Conservation (phyloP, 2,329 filamentous ascomycete species). For the Diplodia sapinea region DNA sequence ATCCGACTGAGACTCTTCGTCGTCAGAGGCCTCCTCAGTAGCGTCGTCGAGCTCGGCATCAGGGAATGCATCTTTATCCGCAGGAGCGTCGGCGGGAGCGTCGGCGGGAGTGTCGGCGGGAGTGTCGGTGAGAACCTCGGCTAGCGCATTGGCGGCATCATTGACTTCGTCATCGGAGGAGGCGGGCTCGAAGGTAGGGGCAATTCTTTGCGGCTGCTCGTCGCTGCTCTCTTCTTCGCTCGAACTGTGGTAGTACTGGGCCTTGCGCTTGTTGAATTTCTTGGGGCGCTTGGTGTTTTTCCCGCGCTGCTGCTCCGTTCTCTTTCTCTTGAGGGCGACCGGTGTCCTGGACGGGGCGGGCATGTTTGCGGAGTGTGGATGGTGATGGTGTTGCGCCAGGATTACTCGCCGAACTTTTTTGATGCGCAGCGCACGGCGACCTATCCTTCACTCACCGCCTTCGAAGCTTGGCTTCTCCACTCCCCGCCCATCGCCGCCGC, state of each 20-base stretch:
- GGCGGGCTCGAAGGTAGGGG: constrained; percentile 8
- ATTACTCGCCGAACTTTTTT: constrained; percentile 22
- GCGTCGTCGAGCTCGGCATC: constrained; percentile 36
- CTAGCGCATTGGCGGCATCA: constrained; percentile 34
- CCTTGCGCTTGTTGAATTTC: constrained; percentile 65
- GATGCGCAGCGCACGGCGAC: neutral
- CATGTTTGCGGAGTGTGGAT: constrained; percentile 9
- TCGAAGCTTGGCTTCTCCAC: constrained; percentile 5
- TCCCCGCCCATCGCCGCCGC: constrained; percentile 17
- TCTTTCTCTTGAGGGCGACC: constrained; percentile 59
- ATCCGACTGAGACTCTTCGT: constrained; percentile 44
- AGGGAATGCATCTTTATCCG: constrained; percentile 46
- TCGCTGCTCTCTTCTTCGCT: constrained; percentile 56
- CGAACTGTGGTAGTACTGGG: constrained; percentile 70
- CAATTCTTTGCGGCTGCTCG: constrained; percentile 8
- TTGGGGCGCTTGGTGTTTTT: constrained; percentile 59
- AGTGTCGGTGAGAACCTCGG: no score
- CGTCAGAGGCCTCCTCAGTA: constrained; percentile 46
- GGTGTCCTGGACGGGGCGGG: constrained; percentile 41
- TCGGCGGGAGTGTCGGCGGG: constrained; percentile 31
- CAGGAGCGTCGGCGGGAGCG: constrained; percentile 39
- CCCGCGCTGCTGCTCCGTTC: constrained; percentile 64
- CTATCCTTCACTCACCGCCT: neutral
- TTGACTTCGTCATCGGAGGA: constrained; percentile 21
- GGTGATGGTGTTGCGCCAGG: neutral